phyloP scores from a whole-genome alignment of 2,329 filamentous ascomycete genomes.

The Pseudocercospora eumusae region DNA sequence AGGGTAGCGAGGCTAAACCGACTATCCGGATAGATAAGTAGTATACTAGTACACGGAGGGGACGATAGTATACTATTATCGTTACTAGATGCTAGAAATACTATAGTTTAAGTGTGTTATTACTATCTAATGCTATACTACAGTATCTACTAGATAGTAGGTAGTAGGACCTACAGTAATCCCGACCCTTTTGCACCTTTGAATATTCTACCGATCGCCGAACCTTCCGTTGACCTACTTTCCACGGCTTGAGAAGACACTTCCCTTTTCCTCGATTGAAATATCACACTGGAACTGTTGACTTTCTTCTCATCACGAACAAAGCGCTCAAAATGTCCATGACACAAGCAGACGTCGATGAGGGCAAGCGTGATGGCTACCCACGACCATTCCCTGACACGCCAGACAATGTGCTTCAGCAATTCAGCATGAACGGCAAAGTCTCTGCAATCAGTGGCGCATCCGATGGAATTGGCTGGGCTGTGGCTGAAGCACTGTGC shows the following conservation, averaged over 20 bases:
- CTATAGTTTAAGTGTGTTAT: too few relatives aligned
- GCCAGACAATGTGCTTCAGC: conserved; percentile 35
- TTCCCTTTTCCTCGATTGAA: background rate
- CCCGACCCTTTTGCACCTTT: too few relatives aligned
- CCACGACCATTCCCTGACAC: conserved; percentile 35
- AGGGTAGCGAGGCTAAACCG: too few relatives aligned
- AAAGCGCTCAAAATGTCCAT: conserved; percentile 36
- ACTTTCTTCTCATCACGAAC: background rate
- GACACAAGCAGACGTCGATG: conserved; percentile 34
- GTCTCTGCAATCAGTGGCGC: conserved; percentile 84
- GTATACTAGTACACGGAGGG: too few relatives aligned
- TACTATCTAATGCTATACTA: too few relatives aligned
- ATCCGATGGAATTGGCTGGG: conserved; percentile 79
- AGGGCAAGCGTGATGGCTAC: conserved; percentile 21
- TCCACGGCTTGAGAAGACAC: too few relatives aligned
- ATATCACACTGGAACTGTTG: background rate
- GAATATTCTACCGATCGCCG: conserved; percentile 8
- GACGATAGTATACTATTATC: too few relatives aligned
- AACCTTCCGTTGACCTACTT: conserved; percentile 13
- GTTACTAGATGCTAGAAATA: too few relatives aligned
- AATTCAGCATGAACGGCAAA: conserved; percentile 78
- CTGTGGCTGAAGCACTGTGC: conserved; percentile 87
- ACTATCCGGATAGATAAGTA: too few relatives aligned
- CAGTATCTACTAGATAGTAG: too few relatives aligned
- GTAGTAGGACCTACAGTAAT: too few relatives aligned